These are phyloP conservation scores for Erysimum cheiri DNA, from an alignment of 441 rosid genomes.

Conservation along the genomic window DNA sequence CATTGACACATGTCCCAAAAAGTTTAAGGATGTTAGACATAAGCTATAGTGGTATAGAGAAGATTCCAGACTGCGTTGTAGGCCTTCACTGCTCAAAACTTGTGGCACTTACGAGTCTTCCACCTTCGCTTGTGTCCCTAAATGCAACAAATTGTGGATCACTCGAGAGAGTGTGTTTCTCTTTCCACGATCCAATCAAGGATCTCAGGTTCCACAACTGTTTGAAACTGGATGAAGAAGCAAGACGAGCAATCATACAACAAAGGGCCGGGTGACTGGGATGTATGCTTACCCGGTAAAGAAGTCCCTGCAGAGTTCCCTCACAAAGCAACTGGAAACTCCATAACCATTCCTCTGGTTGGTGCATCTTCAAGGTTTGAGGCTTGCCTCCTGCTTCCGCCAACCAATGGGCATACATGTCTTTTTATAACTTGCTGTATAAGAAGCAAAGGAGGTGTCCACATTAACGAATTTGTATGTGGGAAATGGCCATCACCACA, in stretches of 20 bases:
- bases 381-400: neutral
- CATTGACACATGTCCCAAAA: slow-evolving; percentile 8
- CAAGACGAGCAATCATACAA: neutral
- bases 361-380: neutral
- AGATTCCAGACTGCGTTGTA: slow-evolving; percentile 16
- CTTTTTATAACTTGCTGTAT: neutral
- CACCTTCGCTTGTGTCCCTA: slow-evolving; percentile 15
- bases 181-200: neutral
- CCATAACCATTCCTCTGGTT: neutral
- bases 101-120: slow-evolving; percentile 1
- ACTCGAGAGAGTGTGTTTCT: slow-evolving; percentile 16
- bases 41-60: slow-evolving; percentile 13
- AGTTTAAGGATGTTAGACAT: slow-evolving; percentile 9
- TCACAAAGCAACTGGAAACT: neutral
- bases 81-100: slow-evolving; percentile 19
- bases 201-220: neutral
- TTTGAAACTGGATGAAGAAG: neutral
- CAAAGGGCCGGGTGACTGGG: neutral
- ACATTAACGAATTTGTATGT: neutral
- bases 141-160: slow-evolving; percentile 28
- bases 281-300: neutral
- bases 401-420: neutral
- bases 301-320: neutral
- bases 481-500: no score
- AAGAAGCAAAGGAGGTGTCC: neutral